Percentiles rank a stretch among this genome's conserved stretches.
phyloP scores from a whole-genome alignment of 805 yeast genomes.

The Alloascoidea hylecoeti region DNA sequence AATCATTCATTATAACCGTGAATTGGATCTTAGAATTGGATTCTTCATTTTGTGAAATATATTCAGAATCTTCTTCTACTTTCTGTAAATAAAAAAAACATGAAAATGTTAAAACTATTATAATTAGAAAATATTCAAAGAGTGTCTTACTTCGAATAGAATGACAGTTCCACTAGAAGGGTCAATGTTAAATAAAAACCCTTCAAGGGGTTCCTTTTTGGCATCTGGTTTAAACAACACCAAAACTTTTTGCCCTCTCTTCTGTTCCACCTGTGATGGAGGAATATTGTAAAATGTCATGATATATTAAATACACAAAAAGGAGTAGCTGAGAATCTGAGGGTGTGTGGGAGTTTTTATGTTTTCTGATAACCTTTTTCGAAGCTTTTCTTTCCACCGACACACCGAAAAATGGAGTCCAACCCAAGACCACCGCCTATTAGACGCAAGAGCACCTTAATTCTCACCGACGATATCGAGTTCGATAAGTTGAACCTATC shows the following conservation, averaged over 20 bases:
- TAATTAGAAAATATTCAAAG: background rate
- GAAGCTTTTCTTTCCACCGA: too few relatives aligned
- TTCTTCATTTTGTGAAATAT: too few relatives aligned
- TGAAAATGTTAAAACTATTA: too few relatives aligned
- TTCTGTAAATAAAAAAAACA: too few relatives aligned
- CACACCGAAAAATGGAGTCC: slow-evolving; percentile 1
- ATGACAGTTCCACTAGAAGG: slow-evolving; percentile 7
- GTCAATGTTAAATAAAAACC: slow-evolving; percentile 5
- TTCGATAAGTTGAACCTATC: slow-evolving; percentile 32
- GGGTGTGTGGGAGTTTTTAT: too few relatives aligned
- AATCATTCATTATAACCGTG: background rate
- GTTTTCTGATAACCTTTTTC: too few relatives aligned
- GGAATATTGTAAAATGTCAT: slow-evolving; percentile 3
- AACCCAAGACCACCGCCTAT: slow-evolving; percentile 7
- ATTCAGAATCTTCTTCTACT: too few relatives aligned
- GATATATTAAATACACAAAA: slow-evolving; percentile 12
- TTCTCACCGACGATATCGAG: slow-evolving; percentile 56
- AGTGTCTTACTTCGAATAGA: slow-evolving; percentile 3
- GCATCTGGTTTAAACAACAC: slow-evolving; percentile 3
- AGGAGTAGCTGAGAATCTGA: slow-evolving; percentile 6
- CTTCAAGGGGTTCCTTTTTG: slow-evolving; percentile 5
- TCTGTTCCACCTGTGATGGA: slow-evolving; percentile 3
- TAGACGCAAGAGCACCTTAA: slow-evolving; percentile 57
- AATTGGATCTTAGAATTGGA: too few relatives aligned
- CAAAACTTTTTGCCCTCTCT: slow-evolving; percentile 4